Conservation (phyloP, 352 stramenopile genomes). For the Pythium inflatum region DNA sequence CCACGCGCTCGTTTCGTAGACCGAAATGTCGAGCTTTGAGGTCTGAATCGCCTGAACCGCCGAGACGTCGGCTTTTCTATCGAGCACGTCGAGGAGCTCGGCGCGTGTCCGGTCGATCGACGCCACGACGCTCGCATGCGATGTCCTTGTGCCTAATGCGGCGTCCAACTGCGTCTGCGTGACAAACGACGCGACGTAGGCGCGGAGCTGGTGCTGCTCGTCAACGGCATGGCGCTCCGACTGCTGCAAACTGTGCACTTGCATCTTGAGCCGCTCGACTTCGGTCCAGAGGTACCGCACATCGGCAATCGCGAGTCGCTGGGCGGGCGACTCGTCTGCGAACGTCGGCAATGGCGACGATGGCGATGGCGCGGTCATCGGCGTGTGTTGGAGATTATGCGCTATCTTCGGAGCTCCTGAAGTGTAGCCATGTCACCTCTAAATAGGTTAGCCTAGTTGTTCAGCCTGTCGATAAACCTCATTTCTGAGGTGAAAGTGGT, state of each 20-base stretch:
- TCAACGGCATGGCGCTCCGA: slow-evolving; percentile 33
- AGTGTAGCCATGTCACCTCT: slow-evolving; percentile 24
- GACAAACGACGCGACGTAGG: slow-evolving; percentile 52
- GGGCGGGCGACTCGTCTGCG: background rate
- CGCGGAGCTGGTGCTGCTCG: slow-evolving; percentile 38
- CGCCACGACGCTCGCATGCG: slow-evolving; percentile 41
- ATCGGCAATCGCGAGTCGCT: slow-evolving; percentile 37
- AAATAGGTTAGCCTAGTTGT: slow-evolving; percentile 13
- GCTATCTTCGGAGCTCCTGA: background rate
- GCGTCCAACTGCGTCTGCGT: slow-evolving; percentile 66
- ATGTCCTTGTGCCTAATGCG: slow-evolving; percentile 63
- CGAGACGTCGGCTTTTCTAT: slow-evolving; percentile 50
- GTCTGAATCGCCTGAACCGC: slow-evolving; percentile 41
- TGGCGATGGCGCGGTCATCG: background rate
- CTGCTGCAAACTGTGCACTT: slow-evolving; percentile 49
- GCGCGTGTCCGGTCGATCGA: slow-evolving; percentile 41
- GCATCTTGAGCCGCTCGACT: slow-evolving; percentile 59
- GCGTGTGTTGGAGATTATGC: too few species aligned
- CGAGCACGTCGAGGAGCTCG: slow-evolving; percentile 39
- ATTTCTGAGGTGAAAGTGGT: too few species aligned
- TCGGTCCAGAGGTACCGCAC: slow-evolving; percentile 59
- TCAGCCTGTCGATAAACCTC: background rate
- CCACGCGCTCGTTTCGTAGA: slow-evolving; percentile 57
- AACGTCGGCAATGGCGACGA: background rate
- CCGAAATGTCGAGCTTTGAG: slow-evolving; percentile 66